A percentile compares a stretch with the other conserved stretches of the same genome.
phyloP scores from a whole-genome alignment of 2,329 filamentous ascomycete species.

The Neospermospora avenae region DNA sequence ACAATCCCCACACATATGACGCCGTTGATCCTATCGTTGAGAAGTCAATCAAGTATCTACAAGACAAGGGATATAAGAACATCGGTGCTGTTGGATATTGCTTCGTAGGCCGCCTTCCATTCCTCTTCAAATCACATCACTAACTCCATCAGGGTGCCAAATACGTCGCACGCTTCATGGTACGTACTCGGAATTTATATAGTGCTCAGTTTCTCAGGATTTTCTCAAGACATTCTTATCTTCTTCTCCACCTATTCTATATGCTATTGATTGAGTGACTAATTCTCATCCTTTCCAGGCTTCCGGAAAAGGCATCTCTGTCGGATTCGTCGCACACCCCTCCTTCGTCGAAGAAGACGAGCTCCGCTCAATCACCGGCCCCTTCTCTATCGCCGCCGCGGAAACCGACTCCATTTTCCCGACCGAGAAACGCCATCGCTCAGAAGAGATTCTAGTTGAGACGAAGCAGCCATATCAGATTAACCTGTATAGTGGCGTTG shows the following conservation, averaged over 20 bases:
- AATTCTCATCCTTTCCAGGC: neutral
- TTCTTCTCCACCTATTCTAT: no score
- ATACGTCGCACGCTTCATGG: constrained; percentile 67
- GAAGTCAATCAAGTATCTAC: constrained; percentile 54
- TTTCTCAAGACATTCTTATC: no score
- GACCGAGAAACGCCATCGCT: constrained; percentile 58
- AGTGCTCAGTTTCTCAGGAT: no score
- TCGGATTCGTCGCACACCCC: constrained; percentile 73
- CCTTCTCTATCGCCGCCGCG: constrained; percentile 55
- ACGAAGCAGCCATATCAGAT: constrained; percentile 61
- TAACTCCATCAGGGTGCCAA: constrained; percentile 53
- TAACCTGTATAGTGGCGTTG: constrained; percentile 67
- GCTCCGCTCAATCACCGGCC: constrained; percentile 61
- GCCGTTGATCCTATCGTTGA: constrained; percentile 41
- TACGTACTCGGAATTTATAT: no score
- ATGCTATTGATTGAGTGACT: no score
- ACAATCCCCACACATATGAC: constrained; percentile 33
- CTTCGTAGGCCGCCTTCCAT: constrained; percentile 41
- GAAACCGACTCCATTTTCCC: constrained; percentile 67
- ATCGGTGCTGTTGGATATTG: constrained; percentile 70
- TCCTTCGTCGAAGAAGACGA: constrained; percentile 69
- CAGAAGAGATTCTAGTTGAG: constrained; percentile 59
- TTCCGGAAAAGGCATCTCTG: constrained; percentile 58
- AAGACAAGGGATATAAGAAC: constrained; percentile 53
- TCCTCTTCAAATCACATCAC: neutral